Evolutionary conservation across 345 rosid genomes (phyloP), one percentile per base, ranked within the genome.

Genomic region (Laguncularia racemosa): DNA sequence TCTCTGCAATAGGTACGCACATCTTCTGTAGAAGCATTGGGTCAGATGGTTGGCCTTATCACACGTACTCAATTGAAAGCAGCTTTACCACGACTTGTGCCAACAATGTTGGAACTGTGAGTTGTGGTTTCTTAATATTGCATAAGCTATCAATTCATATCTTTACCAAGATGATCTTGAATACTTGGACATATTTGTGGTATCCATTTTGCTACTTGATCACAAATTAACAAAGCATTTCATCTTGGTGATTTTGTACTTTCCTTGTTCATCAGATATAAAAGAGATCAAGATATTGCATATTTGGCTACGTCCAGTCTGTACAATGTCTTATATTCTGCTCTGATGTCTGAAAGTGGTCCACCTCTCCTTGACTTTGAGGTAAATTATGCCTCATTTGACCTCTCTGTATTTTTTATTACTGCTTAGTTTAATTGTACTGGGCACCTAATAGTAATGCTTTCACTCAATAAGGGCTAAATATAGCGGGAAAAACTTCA

Each of bases 351-450:
- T 57, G 98, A 92, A 63, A 76, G 87, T 52, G 98, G 98, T 67
- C 96, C 98, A 60, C 98, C 98, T 16, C 64, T 92, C 81, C 89
- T 92, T 73, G 98, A 92, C 59, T 89, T 92, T 74, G 98, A 92
- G 98, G 98, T 88, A 73, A 53, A n/a, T 62, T 18, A 53, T 20
- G 44, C 44, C 16, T 53, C 44, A 43, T 40, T 14, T 15, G 20
- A 13, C 17, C 40, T 19, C 44, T 33, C 20, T 60, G 28, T 46
- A 26, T 20, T 16, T 58, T 57, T 20, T 21, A 20, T 55, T 62
- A 33, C 4, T 33, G 40, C 40, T 33, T 10, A 33, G 40, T 33
- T 33, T 33, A 33, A 1, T 33, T 33, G 40, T 33, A 33, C 40
- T 33, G 4, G 40, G 40, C 40, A 33, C 40, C 40, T 23, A 23